A percentile compares a stretch with the other conserved stretches of the same genome.
Evolutionary conservation across 495 filamentous ascomycete species (phyloP).

Genomic region (Penicillium subrubescens): DNA sequence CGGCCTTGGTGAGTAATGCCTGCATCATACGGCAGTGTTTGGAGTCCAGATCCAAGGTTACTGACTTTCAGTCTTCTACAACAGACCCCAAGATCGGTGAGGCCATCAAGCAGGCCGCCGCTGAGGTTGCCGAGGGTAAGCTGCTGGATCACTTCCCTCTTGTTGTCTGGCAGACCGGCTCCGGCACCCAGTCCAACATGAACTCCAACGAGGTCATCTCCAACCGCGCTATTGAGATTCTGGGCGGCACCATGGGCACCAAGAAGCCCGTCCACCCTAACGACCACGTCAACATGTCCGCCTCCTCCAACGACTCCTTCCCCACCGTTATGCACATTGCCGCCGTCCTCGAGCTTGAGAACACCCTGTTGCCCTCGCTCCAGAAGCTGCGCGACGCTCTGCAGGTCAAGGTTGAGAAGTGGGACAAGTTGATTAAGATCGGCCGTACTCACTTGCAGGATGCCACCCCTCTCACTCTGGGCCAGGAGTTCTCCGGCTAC

Average conservation of each 20-base stretch:
- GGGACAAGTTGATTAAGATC: constrained; percentile 95
- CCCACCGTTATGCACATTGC: constrained; percentile 99
- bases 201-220: constrained; percentile 99
- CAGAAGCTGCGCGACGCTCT: constrained; percentile 79
- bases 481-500: constrained; percentile 98
- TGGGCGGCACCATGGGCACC: constrained; percentile 88
- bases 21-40: not conserved
- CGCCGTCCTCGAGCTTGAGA: constrained; percentile 89
- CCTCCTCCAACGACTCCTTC: constrained; percentile 99
- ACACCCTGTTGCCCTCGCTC: constrained; percentile 79
- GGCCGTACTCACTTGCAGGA: constrained; percentile 97
- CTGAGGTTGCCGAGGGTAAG: constrained; percentile 91
- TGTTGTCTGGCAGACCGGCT: constrained; percentile 98
- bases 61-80: constrained; percentile 17
- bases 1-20: constrained; percentile 75
- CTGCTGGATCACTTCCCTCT: constrained; percentile 97
- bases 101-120: constrained; percentile 91
- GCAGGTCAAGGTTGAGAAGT: constrained; percentile 86
- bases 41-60: not conserved
- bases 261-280: constrained; percentile 99
- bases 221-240: constrained; percentile 97
- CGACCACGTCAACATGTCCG: constrained; percentile 99
- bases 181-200: constrained; percentile 99
- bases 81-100: constrained; percentile 85
- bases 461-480: constrained; percentile 92